phyloP scores from a whole-genome alignment of 2,329 filamentous ascomycete genomes.

The Fusarium paranaense region DNA sequence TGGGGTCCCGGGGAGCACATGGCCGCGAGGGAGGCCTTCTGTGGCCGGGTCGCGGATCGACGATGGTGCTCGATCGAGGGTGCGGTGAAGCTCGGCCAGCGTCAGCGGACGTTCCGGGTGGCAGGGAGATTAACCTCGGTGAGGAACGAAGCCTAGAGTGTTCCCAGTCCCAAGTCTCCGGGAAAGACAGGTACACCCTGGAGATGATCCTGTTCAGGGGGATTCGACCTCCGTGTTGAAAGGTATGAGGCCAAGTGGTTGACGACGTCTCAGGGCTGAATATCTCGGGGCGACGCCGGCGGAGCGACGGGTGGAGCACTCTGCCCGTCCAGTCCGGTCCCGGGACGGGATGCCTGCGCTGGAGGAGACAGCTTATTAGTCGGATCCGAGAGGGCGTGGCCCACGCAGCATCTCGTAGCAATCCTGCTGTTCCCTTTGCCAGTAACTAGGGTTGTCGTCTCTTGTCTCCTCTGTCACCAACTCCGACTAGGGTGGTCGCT shows the following conservation, averaged over 20 bases:
- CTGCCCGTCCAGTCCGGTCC: constrained; percentile 37
- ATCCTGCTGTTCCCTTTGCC: constrained; percentile 9
- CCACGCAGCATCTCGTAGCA: constrained; percentile 28
- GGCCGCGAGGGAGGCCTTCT: constrained; percentile 28
- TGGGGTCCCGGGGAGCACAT: constrained; percentile 37
- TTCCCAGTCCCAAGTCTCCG: neutral
- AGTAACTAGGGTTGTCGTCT: constrained; percentile 24
- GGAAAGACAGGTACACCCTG: constrained; percentile 1
- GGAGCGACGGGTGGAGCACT: constrained; percentile 22
- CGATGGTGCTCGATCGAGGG: constrained; percentile 15
- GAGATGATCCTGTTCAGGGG: constrained; percentile 9
- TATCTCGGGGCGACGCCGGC: constrained; percentile 22
- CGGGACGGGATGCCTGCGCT: constrained; percentile 40
- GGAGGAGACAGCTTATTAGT: constrained; percentile 38
- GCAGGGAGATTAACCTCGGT: constrained; percentile 12
- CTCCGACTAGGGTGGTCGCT: constrained; percentile 2
- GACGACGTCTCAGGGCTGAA: constrained; percentile 7
- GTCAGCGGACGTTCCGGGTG: constrained; percentile 16
- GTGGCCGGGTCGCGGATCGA: constrained; percentile 31
- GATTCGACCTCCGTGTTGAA: neutral
- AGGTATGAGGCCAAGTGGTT: neutral
- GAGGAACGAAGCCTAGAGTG: constrained; percentile 19
- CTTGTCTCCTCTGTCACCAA: constrained; percentile 18
- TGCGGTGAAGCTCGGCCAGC: constrained; percentile 27
- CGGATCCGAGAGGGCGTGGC: constrained; percentile 14